These are phyloP conservation scores for Entomophthora muscae DNA, from an alignment of 371 early-diverging fungal genomes.

Conservation along the genomic window DNA sequence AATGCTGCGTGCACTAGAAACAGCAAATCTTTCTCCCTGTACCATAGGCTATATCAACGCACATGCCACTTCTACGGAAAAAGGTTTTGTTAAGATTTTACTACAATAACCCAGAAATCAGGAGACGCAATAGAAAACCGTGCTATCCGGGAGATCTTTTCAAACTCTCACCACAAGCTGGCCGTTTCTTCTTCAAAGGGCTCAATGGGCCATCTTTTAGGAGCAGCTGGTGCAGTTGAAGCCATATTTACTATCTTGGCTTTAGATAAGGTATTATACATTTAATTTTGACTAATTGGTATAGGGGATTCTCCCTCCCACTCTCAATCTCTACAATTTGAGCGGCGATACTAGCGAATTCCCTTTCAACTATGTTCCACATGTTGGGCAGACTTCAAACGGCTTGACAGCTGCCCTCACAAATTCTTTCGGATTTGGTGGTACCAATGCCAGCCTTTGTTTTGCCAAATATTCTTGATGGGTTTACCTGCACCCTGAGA, in stretches of 20 bases:
- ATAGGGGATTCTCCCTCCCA: conserved; percentile 63
- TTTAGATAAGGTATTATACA: conserved; percentile 30
- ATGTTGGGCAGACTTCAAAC: conserved; percentile 29
- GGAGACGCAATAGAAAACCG: conserved; percentile 60
- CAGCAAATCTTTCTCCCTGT: conserved; percentile 30
- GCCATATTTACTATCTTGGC: conserved; percentile 73
- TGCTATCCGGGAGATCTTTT: conserved; percentile 64
- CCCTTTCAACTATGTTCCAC: conserved; percentile 58
- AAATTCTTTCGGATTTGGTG: conserved; percentile 96
- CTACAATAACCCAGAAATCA: conserved; percentile 6
- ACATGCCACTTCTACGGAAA: conserved; percentile 86
- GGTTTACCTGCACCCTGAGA: too few species aligned
- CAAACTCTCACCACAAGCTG: conserved; percentile 23
- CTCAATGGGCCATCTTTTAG: conserved; percentile 80
- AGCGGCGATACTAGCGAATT: conserved; percentile 32
- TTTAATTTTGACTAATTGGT: neutral
- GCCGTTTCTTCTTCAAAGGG: conserved; percentile 82
- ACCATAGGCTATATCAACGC: conserved; percentile 84
- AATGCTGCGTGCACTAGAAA: conserved; percentile 62
- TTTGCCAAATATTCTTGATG: conserved; percentile 28
- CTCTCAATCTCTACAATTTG: conserved; percentile 49
- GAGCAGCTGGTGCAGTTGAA: conserved; percentile 92
- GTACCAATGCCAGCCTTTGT: conserved; percentile 76
- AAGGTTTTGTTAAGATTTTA: conserved; percentile 27
- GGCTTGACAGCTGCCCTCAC: conserved; percentile 51